Conservation (phyloP, 1,284 basidiomycete species). For the Takashimella koratensis region DNA sequence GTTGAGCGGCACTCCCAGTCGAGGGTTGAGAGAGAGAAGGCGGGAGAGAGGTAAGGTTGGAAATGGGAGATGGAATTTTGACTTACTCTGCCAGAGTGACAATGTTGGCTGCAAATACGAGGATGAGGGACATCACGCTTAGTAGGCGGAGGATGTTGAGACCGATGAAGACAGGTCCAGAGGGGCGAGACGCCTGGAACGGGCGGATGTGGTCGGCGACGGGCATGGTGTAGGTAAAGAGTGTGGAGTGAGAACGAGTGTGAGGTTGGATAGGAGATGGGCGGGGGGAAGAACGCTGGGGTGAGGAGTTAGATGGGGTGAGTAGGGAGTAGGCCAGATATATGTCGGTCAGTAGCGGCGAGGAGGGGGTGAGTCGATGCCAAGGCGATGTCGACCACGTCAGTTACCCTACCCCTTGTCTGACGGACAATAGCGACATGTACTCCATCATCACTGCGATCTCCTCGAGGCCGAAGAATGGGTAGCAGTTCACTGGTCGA, state of each 20-base stretch:
- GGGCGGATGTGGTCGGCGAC: slow-evolving; percentile 22
- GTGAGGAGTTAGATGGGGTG: not conserved
- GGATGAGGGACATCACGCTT: slow-evolving; percentile 68
- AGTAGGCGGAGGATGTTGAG: slow-evolving; percentile 72
- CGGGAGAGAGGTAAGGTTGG: no score
- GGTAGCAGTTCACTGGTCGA: no score
- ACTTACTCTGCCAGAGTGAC: slow-evolving; percentile 65
- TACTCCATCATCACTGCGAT: not conserved
- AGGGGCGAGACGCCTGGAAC: slow-evolving; percentile 31
- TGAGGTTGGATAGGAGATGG: not conserved
- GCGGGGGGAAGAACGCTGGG: not conserved
- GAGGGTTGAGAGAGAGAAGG: not conserved
- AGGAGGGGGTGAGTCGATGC: no score
- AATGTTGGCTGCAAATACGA: slow-evolving; percentile 70
- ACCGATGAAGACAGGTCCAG: slow-evolving; percentile 59
- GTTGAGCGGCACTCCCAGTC: no score
- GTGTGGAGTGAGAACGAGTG: not conserved
- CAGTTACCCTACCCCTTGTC: not conserved
- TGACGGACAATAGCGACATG: not conserved
- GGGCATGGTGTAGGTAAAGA: slow-evolving; percentile 7
- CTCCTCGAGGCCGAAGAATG: no score
- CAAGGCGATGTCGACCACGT: not conserved
- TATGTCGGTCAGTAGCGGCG: no score
- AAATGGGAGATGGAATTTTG: no score
- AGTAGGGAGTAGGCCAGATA: not conserved